Evolutionary conservation across 352 stramenopile genomes (phyloP).

Genomic region (Pythium apleroticum): DNA sequence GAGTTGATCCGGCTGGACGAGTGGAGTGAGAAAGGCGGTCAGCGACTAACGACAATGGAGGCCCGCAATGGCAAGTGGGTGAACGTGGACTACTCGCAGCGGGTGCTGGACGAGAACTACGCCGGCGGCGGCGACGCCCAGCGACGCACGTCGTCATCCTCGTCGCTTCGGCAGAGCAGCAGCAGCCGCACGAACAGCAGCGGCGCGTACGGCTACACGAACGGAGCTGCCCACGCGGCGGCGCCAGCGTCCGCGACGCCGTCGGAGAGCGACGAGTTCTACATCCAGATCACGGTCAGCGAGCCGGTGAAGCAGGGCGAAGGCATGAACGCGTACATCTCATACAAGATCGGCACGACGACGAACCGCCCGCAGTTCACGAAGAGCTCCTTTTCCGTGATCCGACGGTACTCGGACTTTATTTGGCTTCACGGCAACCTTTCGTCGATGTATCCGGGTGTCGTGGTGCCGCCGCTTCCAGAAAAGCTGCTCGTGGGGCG

Average conservation of each 20-base stretch:
- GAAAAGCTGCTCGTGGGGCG: constrained; percentile 95
- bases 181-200: constrained; percentile 7
- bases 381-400: constrained; percentile 88
- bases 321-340: constrained; percentile 97
- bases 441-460: constrained; percentile 78
- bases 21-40: constrained; percentile 1
- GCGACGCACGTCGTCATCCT: constrained; percentile 17
- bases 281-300: constrained; percentile 87
- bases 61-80: constrained; percentile 82
- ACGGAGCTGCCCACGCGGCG: background rate
- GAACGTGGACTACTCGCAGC: constrained; percentile 85
- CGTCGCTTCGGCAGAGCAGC: constrained; percentile 16
- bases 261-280: constrained; percentile 25
- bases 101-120: constrained; percentile 47
- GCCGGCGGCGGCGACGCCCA: constrained; percentile 22
- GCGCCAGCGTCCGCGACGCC: background rate
- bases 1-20: too few species aligned
- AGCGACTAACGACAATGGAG: constrained; percentile 29
- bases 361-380: constrained; percentile 83
- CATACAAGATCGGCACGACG: constrained; percentile 92
- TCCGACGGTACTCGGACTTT: constrained; percentile 95
- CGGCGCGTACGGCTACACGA: background rate
- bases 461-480: constrained; percentile 94
- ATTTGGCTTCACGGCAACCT: constrained; percentile 94
- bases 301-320: constrained; percentile 96